phyloP scores from a whole-genome alignment of 306 rosid genomes.

The Ammopiptanthus mongolicus region DNA sequence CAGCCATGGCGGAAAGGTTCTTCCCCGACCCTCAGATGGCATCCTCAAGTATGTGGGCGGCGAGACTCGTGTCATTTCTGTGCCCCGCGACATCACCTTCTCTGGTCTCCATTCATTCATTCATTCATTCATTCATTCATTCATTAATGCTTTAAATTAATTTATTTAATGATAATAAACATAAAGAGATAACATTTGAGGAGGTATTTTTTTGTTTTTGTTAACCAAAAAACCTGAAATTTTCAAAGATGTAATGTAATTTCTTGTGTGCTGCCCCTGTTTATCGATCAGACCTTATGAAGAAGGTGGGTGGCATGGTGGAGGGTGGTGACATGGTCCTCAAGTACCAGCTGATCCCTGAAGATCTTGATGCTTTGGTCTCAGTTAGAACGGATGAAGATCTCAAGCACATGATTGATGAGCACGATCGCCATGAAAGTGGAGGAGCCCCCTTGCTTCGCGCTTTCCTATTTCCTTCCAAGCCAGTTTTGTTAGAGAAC shows the following conservation, averaged over 20 bases:
- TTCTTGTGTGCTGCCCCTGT: too few species aligned
- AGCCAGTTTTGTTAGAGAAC: slow-evolving; percentile 30
- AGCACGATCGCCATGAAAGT: slow-evolving; percentile 46
- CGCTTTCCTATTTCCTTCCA: slow-evolving; percentile 52
- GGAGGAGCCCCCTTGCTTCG: slow-evolving; percentile 50
- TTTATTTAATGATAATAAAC: too few species aligned
- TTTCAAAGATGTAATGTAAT: too few species aligned
- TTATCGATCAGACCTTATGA: slow-evolving; percentile 70
- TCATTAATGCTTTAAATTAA: too few species aligned
- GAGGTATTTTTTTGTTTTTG: too few species aligned
- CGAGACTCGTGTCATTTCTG: slow-evolving; percentile 70
- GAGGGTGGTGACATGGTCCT: slow-evolving; percentile 63
- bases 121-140: too few species aligned
- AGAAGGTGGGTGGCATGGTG: slow-evolving; percentile 37
- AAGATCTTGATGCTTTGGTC: slow-evolving; percentile 68
- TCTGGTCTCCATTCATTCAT: slow-evolving; percentile 43
- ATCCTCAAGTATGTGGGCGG: slow-evolving; percentile 82
- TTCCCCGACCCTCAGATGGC: slow-evolving; percentile 68
- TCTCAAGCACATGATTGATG: slow-evolving; percentile 71
- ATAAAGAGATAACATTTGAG: too few species aligned
- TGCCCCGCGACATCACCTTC: slow-evolving; percentile 47
- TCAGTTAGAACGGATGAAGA: slow-evolving; percentile 63
- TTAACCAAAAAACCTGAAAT: too few species aligned
- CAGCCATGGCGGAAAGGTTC: slow-evolving; percentile 84
- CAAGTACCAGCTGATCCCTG: slow-evolving; percentile 59